Conservation (phyloP, 2,329 filamentous ascomycete genomes). For the Aspergillus floridensis region DNA sequence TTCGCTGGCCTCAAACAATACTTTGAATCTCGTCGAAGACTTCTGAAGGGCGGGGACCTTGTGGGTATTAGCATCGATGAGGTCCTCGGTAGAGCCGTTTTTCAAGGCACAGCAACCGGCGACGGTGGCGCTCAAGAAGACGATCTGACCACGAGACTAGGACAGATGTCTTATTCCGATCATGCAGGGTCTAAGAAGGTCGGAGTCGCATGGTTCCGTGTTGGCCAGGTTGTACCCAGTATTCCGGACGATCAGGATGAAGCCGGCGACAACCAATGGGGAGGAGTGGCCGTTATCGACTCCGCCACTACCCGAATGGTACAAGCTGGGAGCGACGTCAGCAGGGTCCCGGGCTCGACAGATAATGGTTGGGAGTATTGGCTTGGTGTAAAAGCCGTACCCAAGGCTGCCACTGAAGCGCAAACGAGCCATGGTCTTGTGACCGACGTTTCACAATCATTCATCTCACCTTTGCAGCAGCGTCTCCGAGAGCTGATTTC, state of each 20-base stretch:
- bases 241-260: conserved; percentile 53
- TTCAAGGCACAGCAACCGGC: conserved; percentile 59
- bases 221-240: conserved; percentile 66
- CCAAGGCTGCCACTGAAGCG: conserved; percentile 42
- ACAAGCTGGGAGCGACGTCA: conserved; percentile 82
- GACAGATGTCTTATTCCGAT: conserved; percentile 28
- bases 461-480: conserved; percentile 61
- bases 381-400: conserved; percentile 69
- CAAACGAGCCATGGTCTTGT: conserved; percentile 38
- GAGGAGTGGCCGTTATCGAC: conserved; percentile 81
- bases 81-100: conserved; percentile 74
- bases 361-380: conserved; percentile 88
- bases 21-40: conserved; percentile 76
- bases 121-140: conserved; percentile 67
- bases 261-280: conserved; percentile 71
- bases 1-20: conserved; percentile 84
- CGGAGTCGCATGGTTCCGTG: conserved; percentile 84
- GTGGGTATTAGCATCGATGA: conserved; percentile 88
- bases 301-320: conserved; percentile 83
- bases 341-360: conserved; percentile 72
- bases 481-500: conserved; percentile 80
- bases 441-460: conserved; percentile 39
- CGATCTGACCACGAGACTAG: conserved; percentile 55
- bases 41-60: conserved; percentile 83
- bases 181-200: conserved; percentile 47